Percentiles rank a stretch among this genome's conserved stretches.
Evolutionary conservation across 2,329 filamentous ascomycete genomes (phyloP).

Genomic region (Penicillium expansum): DNA sequence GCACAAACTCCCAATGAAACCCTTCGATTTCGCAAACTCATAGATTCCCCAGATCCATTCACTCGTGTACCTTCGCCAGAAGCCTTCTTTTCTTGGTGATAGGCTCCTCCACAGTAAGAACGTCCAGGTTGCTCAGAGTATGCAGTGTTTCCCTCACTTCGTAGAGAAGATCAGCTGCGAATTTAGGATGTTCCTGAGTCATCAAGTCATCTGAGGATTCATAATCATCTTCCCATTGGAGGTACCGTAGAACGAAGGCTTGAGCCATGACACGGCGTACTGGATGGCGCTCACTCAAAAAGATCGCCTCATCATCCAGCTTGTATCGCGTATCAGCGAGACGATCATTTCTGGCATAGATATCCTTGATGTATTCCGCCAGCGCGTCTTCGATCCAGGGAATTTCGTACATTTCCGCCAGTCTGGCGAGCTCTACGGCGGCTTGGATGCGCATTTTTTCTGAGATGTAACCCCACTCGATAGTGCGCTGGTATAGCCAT

Average conservation of each 20-base stretch:
- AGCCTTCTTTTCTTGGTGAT: not conserved
- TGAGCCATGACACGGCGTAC: slow-evolving; percentile 5
- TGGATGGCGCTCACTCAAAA: slow-evolving; percentile 5
- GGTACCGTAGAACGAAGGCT: slow-evolving; percentile 1
- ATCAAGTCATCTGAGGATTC: not conserved
- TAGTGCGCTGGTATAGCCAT: slow-evolving; percentile 13
- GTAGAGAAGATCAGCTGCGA: slow-evolving; percentile 6
- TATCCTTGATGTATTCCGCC: slow-evolving; percentile 5
- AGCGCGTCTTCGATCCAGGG: not conserved
- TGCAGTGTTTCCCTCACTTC: slow-evolving; percentile 1
- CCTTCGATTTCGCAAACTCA: not conserved
- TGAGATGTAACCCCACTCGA: not conserved
- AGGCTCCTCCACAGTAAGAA: not conserved
- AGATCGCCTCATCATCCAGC: too few species aligned
- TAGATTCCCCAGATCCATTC: not conserved
- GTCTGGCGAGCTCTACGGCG: slow-evolving; percentile 11
- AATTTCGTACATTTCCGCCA: slow-evolving; percentile 14
- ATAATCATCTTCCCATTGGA: not conserved
- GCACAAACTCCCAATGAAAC: not conserved
- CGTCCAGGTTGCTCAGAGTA: accelerated
- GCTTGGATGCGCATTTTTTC: slow-evolving; percentile 5
- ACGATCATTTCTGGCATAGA: not conserved
- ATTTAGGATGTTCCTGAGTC: not conserved
- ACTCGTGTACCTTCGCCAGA: not conserved
- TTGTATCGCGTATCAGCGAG: too few species aligned